Percentiles rank a stretch among this genome's conserved stretches.
Conservation (phyloP, 1,139 yeast species). For the Suhomyces kunorum region DNA sequence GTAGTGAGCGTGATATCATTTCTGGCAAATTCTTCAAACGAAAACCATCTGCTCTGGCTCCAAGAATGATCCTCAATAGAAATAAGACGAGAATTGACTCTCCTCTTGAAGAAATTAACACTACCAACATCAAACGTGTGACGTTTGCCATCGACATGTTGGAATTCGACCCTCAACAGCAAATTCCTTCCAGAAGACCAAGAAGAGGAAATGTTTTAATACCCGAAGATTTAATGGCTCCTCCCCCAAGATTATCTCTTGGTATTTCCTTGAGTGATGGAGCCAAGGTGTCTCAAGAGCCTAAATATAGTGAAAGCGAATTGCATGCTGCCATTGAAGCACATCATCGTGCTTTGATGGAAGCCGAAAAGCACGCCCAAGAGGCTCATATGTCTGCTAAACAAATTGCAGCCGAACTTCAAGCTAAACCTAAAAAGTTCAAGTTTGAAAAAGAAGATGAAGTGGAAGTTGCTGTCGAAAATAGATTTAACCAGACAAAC, state of each 20-base stretch:
- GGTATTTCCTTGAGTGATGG: slow-evolving; percentile 56
- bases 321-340: slow-evolving; percentile 57
- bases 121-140: slow-evolving; percentile 59
- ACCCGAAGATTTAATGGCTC: slow-evolving; percentile 67
- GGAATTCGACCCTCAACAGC: slow-evolving; percentile 86
- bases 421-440: slow-evolving; percentile 4
- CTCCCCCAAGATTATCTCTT: slow-evolving; percentile 61
- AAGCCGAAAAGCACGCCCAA: slow-evolving; percentile 69
- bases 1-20: slow-evolving; percentile 1
- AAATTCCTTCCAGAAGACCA: slow-evolving; percentile 87
- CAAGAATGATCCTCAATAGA: slow-evolving; percentile 46
- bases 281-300: slow-evolving; percentile 21
- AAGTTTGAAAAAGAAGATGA: slow-evolving; percentile 24
- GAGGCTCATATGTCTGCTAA: slow-evolving; percentile 75
- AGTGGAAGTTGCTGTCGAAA: slow-evolving; percentile 19
- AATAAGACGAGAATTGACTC: slow-evolving; percentile 41
- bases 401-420: slow-evolving; percentile 59
- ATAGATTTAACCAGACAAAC: slow-evolving; percentile 25
- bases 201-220: slow-evolving; percentile 76
- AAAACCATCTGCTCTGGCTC: slow-evolving; percentile 4
- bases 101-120: slow-evolving; percentile 41
- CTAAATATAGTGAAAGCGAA: slow-evolving; percentile 51
- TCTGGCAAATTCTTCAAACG: slow-evolving; percentile 6
- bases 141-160: slow-evolving; percentile 73
- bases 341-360: slow-evolving; percentile 54